Base-by-base conservation (phyloP, 208 protist genomes). In the Plasmodiophora brassicae region DNA sequence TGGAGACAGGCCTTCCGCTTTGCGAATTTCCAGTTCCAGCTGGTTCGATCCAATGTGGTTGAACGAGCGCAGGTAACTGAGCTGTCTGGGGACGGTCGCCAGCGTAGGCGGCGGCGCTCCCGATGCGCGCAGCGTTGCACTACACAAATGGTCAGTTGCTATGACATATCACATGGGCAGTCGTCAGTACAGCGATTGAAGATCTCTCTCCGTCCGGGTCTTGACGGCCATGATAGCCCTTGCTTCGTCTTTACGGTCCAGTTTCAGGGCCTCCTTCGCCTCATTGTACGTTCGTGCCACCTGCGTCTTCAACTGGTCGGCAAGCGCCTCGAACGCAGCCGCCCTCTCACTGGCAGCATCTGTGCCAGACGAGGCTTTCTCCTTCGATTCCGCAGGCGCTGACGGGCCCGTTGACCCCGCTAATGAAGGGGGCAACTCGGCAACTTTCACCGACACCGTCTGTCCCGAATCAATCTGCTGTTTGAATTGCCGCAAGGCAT, bases 41-140 rank as follows among this genome's bases (percentile, higher is more conserved):
- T 78, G 65, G 41, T 78, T 78, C n/a, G 65, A 78, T 5, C 65
- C 65, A 32, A 78, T 32, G 65, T 78, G 65, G 5, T 78, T 38
- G n/a, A 78, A 78, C 5, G 5, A 32, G 5, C 65, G 5, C n/a
- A 78, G 65, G 41, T 5, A 78, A 38, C 32, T 38, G 5, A 78
- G 32, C 32, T 5, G 32, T 14, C 65, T n/a, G n/a, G 5, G 65
- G 32, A 32, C n/a, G 32, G 10, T 78, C 10, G n/a, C 41, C n/a
- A 78, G 32, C n/a, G 20, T 78, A n/a, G 65, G 65, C 41, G 41
- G 41, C n/a, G 65, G 65, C 5, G 32, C 65, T 36, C n/a, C n/a
- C 5, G 32, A 44, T 8, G n/a, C 20, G n/a, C 65, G 65, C 32
- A 78, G 5, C n/a, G 5, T 14, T 14, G n/a, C 65, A 44, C 65